Percentiles rank a stretch among this genome's conserved stretches.
phyloP scores from a whole-genome alignment of 169 alveolate species.

The Plasmodium ovale region DNA sequence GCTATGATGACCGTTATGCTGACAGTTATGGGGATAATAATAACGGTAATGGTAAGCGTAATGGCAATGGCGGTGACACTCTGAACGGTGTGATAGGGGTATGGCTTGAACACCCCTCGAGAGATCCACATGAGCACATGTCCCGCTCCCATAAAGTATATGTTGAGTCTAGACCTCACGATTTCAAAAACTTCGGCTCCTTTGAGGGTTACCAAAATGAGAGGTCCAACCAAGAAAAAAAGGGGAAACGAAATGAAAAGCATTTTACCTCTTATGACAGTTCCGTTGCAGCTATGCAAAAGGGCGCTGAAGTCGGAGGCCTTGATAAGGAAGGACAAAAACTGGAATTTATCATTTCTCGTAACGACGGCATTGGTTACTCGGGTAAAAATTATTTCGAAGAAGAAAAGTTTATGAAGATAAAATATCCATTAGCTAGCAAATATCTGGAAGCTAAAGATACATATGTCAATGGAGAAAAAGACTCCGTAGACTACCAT shows the following conservation, averaged over 20 bases:
- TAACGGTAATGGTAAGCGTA: no score
- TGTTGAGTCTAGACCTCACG: not conserved
- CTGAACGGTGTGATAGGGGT: no score
- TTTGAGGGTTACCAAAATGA: not conserved
- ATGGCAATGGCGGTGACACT: no score
- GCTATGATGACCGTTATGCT: no score
- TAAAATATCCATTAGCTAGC: constrained; percentile 31
- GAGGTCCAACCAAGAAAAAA: not conserved
- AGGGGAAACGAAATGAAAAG: constrained; percentile 3
- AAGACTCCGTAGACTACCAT: not conserved
- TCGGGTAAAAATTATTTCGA: constrained; percentile 38
- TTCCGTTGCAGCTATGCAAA: no score
- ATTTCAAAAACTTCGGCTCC: not conserved
- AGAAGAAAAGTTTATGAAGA: constrained; percentile 25
- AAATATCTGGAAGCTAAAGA: not conserved
- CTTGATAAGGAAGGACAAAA: not conserved
- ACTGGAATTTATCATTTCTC: not conserved
- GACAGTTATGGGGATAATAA: no score
- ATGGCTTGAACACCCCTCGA: no score
- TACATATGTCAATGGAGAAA: not conserved
- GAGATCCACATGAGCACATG: no score
- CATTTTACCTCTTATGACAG: not conserved
- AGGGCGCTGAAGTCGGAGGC: no score
- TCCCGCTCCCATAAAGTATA: constrained; percentile 1
- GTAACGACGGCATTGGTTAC: not conserved